Evolutionary conservation across 345 rosid species (phyloP).

Genomic region (Eucalyptus regnans): DNA sequence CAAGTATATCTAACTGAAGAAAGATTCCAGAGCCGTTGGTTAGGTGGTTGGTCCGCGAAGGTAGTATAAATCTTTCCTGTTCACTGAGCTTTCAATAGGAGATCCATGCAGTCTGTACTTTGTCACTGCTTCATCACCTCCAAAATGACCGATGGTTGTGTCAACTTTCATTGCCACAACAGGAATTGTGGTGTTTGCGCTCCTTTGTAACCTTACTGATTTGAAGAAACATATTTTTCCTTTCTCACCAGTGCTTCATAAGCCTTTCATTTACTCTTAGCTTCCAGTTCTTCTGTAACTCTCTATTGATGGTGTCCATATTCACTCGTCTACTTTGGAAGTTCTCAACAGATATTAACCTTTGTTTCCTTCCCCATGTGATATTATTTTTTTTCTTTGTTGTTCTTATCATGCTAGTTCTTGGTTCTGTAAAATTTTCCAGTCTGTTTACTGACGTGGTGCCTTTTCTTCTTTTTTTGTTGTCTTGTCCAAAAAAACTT

Average conservation of each 20-base stretch:
- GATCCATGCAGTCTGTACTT: not conserved
- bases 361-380: not conserved
- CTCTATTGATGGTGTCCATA: not conserved
- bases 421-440: not conserved
- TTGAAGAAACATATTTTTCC: not conserved
- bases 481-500: not conserved
- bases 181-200: not conserved
- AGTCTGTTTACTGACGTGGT: not conserved
- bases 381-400: not conserved
- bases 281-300: not conserved
- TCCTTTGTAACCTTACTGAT: not conserved
- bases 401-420: not conserved
- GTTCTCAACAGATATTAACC: not conserved
- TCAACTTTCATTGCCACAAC: not conserved
- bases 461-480: not conserved
- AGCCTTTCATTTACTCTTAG: not conserved
- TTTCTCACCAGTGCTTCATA: not conserved
- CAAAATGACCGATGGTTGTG: not conserved
- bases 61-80: not conserved
- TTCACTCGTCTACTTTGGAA: not conserved
- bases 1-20: not conserved
- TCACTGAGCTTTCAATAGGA: not conserved
- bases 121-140: not conserved
- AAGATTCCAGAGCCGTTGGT: conserved; percentile 23
- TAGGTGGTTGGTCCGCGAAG: conserved; percentile 26